A percentile compares a stretch with the other conserved stretches of the same genome.
These are phyloP conservation scores for Coemansia sp. DNA, from an alignment of 192 early-diverging fungal species.

Conservation along the genomic window DNA sequence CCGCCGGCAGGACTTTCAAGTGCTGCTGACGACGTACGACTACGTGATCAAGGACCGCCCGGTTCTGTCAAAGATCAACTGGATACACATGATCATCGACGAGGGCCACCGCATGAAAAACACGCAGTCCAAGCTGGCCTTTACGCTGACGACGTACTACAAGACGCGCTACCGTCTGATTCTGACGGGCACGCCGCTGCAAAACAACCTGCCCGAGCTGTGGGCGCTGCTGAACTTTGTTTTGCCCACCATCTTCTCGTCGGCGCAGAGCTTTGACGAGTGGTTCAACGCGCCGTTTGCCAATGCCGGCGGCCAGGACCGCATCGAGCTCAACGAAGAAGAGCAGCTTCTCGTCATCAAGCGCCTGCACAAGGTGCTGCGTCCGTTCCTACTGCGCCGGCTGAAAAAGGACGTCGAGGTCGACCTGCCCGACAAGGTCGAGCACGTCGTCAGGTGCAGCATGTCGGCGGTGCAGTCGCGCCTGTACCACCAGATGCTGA, in stretches of 20 bases:
- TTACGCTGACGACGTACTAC: conserved; percentile 86
- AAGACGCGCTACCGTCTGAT: conserved; percentile 87
- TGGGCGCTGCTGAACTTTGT: conserved; percentile 97
- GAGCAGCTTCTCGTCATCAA: conserved; percentile 94
- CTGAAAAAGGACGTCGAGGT: conserved; percentile 98
- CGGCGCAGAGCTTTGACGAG: conserved; percentile 95
- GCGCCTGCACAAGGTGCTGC: conserved; percentile 94
- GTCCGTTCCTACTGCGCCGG: conserved; percentile 94
- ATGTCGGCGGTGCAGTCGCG: conserved; percentile 82
- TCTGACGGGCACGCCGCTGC: conserved; percentile 97
- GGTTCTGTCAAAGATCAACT: conserved; percentile 84
- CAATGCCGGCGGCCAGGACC: conserved; percentile 74
- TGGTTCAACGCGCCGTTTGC: conserved; percentile 99
- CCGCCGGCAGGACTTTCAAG: conserved; percentile 80
- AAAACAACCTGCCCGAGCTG: conserved; percentile 96
- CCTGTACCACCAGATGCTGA: conserved; percentile 85
- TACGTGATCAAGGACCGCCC: conserved; percentile 90
- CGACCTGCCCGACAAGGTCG: conserved; percentile 96
- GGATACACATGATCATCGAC: conserved; percentile 98
- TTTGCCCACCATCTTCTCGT: conserved; percentile 93
- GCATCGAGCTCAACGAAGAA: conserved; percentile 96
- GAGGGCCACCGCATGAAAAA: conserved; percentile 99
- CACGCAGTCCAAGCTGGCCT: conserved; percentile 78
- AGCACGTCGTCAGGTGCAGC: conserved; percentile 88
- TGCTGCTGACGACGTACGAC: conserved; percentile 95